Conservation (phyloP, 1,284 basidiomycete species). For the Golubevia sp. region DNA sequence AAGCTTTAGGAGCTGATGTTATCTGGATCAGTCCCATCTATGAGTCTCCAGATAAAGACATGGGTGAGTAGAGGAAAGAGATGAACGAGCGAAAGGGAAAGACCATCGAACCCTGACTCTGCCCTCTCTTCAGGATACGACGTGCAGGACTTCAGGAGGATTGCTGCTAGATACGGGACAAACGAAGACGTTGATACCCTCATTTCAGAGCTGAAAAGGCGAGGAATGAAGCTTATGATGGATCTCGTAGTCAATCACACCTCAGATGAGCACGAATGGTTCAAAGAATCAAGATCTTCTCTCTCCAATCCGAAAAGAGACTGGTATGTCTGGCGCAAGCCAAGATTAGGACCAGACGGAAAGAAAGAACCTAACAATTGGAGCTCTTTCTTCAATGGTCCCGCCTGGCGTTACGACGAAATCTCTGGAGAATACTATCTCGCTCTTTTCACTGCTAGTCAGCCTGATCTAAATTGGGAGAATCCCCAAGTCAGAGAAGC, state of each 20-base stretch:
- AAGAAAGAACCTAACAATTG: constrained; percentile 73
- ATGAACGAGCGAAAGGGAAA: constrained; percentile 67
- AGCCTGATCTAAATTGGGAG: constrained; percentile 81
- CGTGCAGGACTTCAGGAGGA: constrained; percentile 71
- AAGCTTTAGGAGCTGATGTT: constrained; percentile 73
- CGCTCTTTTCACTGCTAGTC: constrained; percentile 72
- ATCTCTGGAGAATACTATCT: constrained; percentile 75
- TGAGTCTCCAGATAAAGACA: constrained; percentile 72
- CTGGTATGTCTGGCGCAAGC: constrained; percentile 77
- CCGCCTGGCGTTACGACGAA: constrained; percentile 76
- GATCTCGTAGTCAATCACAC: constrained; percentile 82
- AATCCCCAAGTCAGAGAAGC: constrained; percentile 68
- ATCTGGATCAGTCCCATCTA: constrained; percentile 79
- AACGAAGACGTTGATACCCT: constrained; percentile 75
- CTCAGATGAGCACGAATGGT: constrained; percentile 78
- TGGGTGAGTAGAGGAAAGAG: constrained; percentile 78
- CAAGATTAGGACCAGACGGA: constrained; percentile 66
- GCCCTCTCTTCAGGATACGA: constrained; percentile 22
- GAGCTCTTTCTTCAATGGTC: constrained; percentile 73
- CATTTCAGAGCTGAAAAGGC: constrained; percentile 68
- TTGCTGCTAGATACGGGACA: constrained; percentile 76
- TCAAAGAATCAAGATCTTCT: constrained; percentile 70
- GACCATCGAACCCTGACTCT: background rate
- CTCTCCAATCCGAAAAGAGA: constrained; percentile 71
- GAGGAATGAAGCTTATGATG: constrained; percentile 77